These are phyloP conservation scores for Magnusiomyces magnusii DNA, from an alignment of 1,139 yeast species.

Conservation along the genomic window DNA sequence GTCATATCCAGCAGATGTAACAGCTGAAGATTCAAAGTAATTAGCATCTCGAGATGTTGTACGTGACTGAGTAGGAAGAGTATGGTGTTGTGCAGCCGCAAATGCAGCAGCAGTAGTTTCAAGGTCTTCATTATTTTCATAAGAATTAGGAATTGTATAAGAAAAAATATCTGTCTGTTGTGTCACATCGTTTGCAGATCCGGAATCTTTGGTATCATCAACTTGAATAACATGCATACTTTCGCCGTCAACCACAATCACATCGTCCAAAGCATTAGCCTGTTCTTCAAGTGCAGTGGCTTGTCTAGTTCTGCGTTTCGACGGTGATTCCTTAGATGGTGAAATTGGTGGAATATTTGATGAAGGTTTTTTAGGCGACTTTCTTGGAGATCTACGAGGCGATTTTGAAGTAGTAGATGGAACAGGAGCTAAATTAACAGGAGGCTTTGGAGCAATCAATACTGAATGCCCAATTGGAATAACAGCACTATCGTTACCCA, in stretches of 20 bases:
- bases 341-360: not conserved
- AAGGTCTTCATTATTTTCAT: slow-evolving; percentile 4
- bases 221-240: not conserved
- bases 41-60: not conserved
- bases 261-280: not conserved
- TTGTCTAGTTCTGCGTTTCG: not conserved
- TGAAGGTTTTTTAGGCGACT: not conserved
- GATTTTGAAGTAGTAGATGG: not conserved
- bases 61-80: slow-evolving; percentile 7
- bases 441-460: not conserved
- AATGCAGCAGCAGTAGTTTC: not conserved
- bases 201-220: not conserved
- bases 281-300: not conserved
- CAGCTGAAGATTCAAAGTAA: not conserved
- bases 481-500: not conserved
- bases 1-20: not conserved
- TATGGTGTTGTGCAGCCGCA: slow-evolving; percentile 4
- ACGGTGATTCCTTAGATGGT: not conserved
- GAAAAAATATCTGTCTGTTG: slow-evolving; percentile 1
- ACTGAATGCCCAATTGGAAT: not conserved
- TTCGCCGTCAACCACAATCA: not conserved
- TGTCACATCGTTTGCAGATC: slow-evolving; percentile 4
- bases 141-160: not conserved
- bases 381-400: not conserved
- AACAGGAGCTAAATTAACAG: not conserved